Percentiles rank a stretch among this genome's conserved stretches.
Evolutionary conservation across 2,329 filamentous ascomycete species (phyloP).

Genomic region (Helminthosporium solani): DNA sequence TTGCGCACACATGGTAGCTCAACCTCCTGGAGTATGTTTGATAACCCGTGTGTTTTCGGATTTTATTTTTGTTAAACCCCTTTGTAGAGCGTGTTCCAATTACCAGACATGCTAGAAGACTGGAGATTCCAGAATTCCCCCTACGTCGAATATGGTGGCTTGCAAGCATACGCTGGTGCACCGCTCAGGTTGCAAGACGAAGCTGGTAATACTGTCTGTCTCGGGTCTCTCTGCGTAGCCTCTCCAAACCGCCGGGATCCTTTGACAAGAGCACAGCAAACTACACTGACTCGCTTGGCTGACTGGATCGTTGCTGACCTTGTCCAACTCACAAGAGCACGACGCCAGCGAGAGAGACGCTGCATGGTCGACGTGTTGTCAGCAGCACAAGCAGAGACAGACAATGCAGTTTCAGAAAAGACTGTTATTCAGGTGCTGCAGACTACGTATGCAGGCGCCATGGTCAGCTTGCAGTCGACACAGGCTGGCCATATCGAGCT

Average conservation of each 20-base stretch:
- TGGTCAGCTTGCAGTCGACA: conserved; percentile 28
- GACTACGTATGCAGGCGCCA: conserved; percentile 38
- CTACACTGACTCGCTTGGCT: conserved; percentile 39
- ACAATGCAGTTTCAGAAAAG: conserved; percentile 24
- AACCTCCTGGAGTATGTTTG: conserved; percentile 30
- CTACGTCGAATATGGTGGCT: conserved; percentile 44
- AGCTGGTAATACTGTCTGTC: conserved; percentile 42
- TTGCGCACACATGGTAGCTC: conserved; percentile 49
- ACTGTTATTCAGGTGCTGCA: conserved; percentile 32
- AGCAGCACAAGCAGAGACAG: conserved; percentile 18
- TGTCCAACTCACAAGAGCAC: conserved; percentile 39
- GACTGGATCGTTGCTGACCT: conserved; percentile 47
- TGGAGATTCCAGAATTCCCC: conserved; percentile 49
- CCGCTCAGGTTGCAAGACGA: conserved; percentile 45
- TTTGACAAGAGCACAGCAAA: conserved; percentile 35
- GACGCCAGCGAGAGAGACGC: conserved; percentile 45
- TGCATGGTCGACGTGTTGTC: conserved; percentile 42
- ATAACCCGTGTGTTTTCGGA: conserved; percentile 16
- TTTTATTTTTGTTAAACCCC: conserved; percentile 1
- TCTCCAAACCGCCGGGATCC: conserved; percentile 38
- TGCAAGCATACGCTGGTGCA: conserved; percentile 47
- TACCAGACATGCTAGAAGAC: conserved; percentile 47
- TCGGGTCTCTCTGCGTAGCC: conserved; percentile 49
- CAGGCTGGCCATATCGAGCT: conserved; percentile 26
- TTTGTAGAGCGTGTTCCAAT: conserved; percentile 45